These are phyloP conservation scores for Juglanconis oblonga DNA, from an alignment of 2,329 filamentous ascomycete species.

Conservation along the genomic window DNA sequence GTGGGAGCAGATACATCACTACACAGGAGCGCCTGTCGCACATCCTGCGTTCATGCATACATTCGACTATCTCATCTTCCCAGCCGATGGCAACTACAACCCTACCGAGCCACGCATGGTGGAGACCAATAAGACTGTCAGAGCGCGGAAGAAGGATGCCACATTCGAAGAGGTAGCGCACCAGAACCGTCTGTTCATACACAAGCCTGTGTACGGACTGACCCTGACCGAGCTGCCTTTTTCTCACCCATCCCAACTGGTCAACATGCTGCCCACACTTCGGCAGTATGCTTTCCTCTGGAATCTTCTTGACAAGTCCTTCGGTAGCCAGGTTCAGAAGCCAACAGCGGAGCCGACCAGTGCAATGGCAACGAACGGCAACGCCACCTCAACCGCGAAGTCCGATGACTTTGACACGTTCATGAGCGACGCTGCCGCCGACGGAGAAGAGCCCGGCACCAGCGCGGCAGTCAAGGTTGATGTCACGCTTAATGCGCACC, in stretches of 20 bases:
- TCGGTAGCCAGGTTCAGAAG: conserved; percentile 38
- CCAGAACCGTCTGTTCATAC: conserved; percentile 63
- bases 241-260: conserved; percentile 72
- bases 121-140: conserved; percentile 44
- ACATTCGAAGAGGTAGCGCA: conserved; percentile 37
- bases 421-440: conserved; percentile 5
- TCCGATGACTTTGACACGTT: conserved; percentile 17
- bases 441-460: conserved; percentile 10
- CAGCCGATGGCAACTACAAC: conserved; percentile 49
- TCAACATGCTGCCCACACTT: conserved; percentile 69
- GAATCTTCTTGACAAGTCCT: conserved; percentile 60
- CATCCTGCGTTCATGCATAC: conserved; percentile 44
- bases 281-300: conserved; percentile 74
- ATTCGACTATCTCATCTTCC: conserved; percentile 58
- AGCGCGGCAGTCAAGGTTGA: conserved; percentile 39
- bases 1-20: conserved; percentile 60
- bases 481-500: conserved; percentile 49
- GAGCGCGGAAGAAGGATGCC: conserved; percentile 34
- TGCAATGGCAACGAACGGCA: conserved; percentile 15
- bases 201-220: conserved; percentile 70
- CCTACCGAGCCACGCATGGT: conserved; percentile 58
- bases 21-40: conserved; percentile 46
- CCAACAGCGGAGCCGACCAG: conserved; percentile 15
- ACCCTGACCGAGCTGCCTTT: conserved; percentile 69
- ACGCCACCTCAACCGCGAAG: conserved; percentile 12